These are phyloP conservation scores for Coniferiporia weirii DNA, from an alignment of 1,284 basidiomycete genomes.

Conservation along the genomic window DNA sequence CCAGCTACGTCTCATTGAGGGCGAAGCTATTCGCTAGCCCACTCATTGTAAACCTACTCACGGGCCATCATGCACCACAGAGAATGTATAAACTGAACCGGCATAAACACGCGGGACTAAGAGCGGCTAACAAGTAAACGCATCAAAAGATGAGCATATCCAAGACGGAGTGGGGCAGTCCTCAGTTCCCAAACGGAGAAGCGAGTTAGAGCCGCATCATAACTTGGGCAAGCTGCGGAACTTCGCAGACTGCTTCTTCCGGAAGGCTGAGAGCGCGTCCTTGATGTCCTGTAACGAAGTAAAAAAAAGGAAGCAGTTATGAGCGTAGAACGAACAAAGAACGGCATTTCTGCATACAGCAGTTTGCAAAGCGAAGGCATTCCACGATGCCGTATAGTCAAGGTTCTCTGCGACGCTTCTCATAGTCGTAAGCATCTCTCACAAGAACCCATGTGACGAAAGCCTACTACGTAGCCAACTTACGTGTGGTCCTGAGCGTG, in stretches of 20 bases:
- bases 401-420: conserved; percentile 73
- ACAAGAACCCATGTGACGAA: background rate
- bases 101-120: too few relatives aligned
- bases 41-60: too few relatives aligned
- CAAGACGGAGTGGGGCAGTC: too few relatives aligned
- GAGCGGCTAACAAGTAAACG: too few relatives aligned
- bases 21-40: too few relatives aligned
- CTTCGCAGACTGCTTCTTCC: conserved; percentile 23
- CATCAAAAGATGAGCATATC: background rate
- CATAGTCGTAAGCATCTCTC: background rate
- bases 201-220: background rate
- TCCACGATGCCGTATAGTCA: conserved; percentile 78
- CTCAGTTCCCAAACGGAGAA: background rate
- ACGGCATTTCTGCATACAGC: conserved; percentile 37
- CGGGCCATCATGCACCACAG: too few relatives aligned
- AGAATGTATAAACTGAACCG: too few relatives aligned
- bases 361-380: conserved; percentile 65
- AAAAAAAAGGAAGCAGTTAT: background rate
- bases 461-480: conserved; percentile 19
- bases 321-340: background rate
- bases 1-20: too few relatives aligned
- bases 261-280: conserved; percentile 24
- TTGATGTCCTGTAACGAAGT: conserved; percentile 24
- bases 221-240: conserved; percentile 19
- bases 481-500: conserved; percentile 78